Conservation (phyloP, 306 rosid species). For the Rubus idaeus region DNA sequence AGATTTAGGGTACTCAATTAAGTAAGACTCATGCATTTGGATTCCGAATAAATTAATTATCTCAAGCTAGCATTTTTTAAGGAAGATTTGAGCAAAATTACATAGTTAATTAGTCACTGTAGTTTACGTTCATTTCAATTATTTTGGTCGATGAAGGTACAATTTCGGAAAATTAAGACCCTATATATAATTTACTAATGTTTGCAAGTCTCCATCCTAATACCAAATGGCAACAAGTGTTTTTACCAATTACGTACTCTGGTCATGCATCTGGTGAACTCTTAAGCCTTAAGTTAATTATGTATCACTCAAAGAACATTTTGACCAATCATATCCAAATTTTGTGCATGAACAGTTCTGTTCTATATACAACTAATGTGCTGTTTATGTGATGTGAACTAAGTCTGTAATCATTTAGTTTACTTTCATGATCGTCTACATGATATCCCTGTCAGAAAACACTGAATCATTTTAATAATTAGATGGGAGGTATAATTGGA, state of each 20-base stretch:
- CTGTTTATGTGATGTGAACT: constrained; percentile 1
- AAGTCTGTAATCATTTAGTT: constrained; percentile 4
- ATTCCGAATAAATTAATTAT: no score
- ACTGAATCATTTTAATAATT: constrained; percentile 31
- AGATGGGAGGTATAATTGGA: constrained; percentile 33
- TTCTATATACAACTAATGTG: background rate
- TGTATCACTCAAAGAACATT: background rate
- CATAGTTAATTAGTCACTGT: no score
- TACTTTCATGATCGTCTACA: constrained; percentile 18
- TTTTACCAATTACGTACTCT: background rate
- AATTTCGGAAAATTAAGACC: no score
- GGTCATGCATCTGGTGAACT: background rate
- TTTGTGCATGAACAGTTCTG: background rate
- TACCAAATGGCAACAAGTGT: background rate
- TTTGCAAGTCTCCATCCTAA: no score
- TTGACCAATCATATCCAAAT: background rate
- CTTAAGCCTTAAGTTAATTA: constrained; percentile 8
- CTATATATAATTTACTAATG: no score
- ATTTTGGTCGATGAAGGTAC: no score
- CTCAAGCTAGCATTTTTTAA: background rate
- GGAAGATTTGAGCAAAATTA: background rate
- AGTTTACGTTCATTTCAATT: no score
- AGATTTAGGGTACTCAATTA: background rate
- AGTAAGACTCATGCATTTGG: background rate
- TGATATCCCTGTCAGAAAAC: constrained; percentile 41